These are phyloP conservation scores for Pseudisothecium myosuroides DNA, from an alignment of 225 moss, liverwort and hornwort species.

Conservation along the genomic window DNA sequence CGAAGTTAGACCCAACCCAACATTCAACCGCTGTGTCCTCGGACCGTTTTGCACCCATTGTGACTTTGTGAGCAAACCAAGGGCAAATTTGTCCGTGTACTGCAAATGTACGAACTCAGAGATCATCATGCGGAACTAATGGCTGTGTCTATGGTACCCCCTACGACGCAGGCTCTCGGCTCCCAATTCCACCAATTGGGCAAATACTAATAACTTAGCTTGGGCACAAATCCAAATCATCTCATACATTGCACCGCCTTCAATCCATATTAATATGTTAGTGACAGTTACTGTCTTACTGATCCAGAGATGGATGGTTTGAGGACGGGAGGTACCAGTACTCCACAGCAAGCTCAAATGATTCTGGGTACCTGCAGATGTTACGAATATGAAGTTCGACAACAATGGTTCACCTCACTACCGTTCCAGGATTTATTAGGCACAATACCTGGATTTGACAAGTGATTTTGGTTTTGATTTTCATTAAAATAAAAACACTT, in stretches of 20 bases:
- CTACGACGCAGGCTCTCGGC: background rate
- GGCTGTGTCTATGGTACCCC: background rate
- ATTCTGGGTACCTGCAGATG: background rate
- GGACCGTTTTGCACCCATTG: background rate
- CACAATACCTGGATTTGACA: background rate
- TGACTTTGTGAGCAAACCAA: background rate
- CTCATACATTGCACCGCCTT: background rate
- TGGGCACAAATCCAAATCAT: slow-evolving; percentile 3
- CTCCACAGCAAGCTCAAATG: background rate
- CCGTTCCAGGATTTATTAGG: background rate
- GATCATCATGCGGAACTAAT: background rate
- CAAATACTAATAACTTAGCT: background rate
- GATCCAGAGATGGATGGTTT: background rate
- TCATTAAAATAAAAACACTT: too few species aligned
- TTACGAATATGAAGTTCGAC: background rate
- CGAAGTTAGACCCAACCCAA: background rate
- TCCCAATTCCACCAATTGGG: background rate
- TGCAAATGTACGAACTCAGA: background rate
- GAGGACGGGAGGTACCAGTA: background rate
- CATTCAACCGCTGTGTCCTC: background rate
- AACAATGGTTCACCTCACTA: background rate
- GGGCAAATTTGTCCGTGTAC: background rate
- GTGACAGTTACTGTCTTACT: slow-evolving; percentile 4
- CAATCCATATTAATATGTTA: background rate
- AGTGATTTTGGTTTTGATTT: background rate